Conservation (phyloP, 257 asterid species). For the Scutellaria minor region DNA sequence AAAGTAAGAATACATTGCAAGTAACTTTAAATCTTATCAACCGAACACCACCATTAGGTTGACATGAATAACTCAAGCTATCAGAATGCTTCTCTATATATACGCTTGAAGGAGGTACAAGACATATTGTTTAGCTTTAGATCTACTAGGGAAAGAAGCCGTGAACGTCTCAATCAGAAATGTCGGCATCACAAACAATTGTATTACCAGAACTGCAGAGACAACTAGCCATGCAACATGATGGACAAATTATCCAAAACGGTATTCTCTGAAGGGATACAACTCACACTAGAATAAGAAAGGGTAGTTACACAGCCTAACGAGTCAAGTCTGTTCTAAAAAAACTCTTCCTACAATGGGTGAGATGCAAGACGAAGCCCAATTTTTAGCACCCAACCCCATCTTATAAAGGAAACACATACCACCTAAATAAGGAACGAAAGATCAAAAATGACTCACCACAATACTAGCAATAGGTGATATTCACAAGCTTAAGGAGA, state of each 20-base stretch:
- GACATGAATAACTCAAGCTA: neutral
- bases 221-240: neutral
- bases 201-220: neutral
- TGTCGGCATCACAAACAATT: neutral
- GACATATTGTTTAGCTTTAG: neutral
- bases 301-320: neutral
- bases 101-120: neutral
- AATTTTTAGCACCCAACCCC: neutral
- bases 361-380: constrained; percentile 1
- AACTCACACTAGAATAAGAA: neutral
- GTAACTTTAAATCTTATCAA: neutral
- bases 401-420: neutral
- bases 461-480: neutral
- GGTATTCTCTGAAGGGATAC: neutral
- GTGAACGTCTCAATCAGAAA: neutral
- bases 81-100: neutral
- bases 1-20: neutral
- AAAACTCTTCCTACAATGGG: neutral
- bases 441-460: neutral
- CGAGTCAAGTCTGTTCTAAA: neutral
- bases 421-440: constrained; percentile 5
- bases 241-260: neutral
- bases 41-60: constrained; percentile 4
- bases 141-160: constrained; percentile 5
- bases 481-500: neutral